A percentile compares a stretch with the other conserved stretches of the same genome.
These are phyloP conservation scores for Atkinsonella hypoxylon DNA, from an alignment of 2,329 filamentous ascomycete species.

Conservation along the genomic window DNA sequence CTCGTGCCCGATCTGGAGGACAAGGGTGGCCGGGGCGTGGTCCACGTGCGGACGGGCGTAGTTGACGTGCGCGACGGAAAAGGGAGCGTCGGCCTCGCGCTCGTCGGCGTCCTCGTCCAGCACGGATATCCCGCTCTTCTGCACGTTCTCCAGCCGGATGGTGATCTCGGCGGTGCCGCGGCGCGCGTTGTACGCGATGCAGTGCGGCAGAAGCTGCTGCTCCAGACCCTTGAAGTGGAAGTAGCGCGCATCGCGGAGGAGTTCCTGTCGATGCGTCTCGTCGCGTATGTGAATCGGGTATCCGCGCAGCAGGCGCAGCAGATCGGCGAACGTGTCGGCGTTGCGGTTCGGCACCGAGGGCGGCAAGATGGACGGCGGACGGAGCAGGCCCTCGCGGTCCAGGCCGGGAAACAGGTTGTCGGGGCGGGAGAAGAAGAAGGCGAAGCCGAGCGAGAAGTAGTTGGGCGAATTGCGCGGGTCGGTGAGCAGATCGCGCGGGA, in stretches of 20 bases:
- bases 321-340: slow-evolving; percentile 72
- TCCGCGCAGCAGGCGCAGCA: slow-evolving; percentile 70
- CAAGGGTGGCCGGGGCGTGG: slow-evolving; percentile 56
- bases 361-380: slow-evolving; percentile 76
- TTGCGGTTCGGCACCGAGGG: slow-evolving; percentile 70
- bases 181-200: slow-evolving; percentile 62
- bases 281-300: slow-evolving; percentile 69
- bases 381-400: slow-evolving; percentile 63
- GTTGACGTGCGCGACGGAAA: slow-evolving; percentile 43
- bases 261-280: slow-evolving; percentile 62
- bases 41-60: slow-evolving; percentile 86
- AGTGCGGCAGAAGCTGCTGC: slow-evolving; percentile 70
- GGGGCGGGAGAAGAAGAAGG: slow-evolving; percentile 72
- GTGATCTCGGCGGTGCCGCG: slow-evolving; percentile 62
- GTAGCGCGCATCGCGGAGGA: slow-evolving; percentile 80
- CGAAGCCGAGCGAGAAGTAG: slow-evolving; percentile 87
- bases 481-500: slow-evolving; percentile 77
- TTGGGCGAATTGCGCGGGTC: slow-evolving; percentile 85
- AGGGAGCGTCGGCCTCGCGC: slow-evolving; percentile 3
- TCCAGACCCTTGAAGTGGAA: slow-evolving; percentile 89
- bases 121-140: slow-evolving; percentile 74
- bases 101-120: too few species aligned
- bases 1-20: slow-evolving; percentile 68
- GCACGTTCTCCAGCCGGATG: slow-evolving; percentile 73
- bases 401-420: slow-evolving; percentile 78